Evolutionary conservation across 2,329 filamentous ascomycete species (phyloP).

Genomic region (Ophiostoma ips): DNA sequence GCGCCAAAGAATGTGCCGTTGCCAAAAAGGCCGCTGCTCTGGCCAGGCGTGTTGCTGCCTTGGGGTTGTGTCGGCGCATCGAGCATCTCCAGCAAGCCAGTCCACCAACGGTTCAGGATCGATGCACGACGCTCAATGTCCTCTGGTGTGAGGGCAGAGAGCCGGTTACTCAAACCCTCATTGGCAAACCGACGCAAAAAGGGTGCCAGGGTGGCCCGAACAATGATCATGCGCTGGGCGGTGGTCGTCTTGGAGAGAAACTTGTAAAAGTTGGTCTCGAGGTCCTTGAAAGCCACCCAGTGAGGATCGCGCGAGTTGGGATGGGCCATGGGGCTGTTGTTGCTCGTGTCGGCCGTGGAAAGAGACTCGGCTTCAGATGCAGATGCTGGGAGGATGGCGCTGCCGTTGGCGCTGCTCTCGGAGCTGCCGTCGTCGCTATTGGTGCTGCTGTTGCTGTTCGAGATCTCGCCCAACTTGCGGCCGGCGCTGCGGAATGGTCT

Average conservation of each 20-base stretch:
- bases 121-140: slow-evolving; percentile 68
- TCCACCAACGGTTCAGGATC: slow-evolving; percentile 88
- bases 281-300: slow-evolving; percentile 39
- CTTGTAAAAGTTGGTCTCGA: slow-evolving; percentile 33
- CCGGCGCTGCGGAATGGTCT: background rate
- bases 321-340: slow-evolving; percentile 25
- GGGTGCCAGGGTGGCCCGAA: slow-evolving; percentile 58
- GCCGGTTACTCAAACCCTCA: slow-evolving; percentile 51
- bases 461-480: background rate
- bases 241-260: slow-evolving; percentile 59
- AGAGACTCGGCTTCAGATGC: slow-evolving; percentile 21
- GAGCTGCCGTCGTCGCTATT: slow-evolving; percentile 13
- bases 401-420: slow-evolving; percentile 15
- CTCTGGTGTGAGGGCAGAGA: slow-evolving; percentile 48
- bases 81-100: slow-evolving; percentile 64
- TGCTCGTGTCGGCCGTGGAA: slow-evolving; percentile 31
- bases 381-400: slow-evolving; percentile 13
- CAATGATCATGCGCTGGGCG: slow-evolving; percentile 58
- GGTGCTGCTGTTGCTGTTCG: slow-evolving; percentile 1
- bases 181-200: slow-evolving; percentile 59
- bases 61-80: slow-evolving; percentile 33
- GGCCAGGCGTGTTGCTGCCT: slow-evolving; percentile 3
- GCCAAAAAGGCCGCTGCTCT: slow-evolving; percentile 9
- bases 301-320: slow-evolving; percentile 34
- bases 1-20: slow-evolving; percentile 11